phyloP scores from a whole-genome alignment of 371 early-diverging fungal genomes.

The Mortierella sp. region DNA sequence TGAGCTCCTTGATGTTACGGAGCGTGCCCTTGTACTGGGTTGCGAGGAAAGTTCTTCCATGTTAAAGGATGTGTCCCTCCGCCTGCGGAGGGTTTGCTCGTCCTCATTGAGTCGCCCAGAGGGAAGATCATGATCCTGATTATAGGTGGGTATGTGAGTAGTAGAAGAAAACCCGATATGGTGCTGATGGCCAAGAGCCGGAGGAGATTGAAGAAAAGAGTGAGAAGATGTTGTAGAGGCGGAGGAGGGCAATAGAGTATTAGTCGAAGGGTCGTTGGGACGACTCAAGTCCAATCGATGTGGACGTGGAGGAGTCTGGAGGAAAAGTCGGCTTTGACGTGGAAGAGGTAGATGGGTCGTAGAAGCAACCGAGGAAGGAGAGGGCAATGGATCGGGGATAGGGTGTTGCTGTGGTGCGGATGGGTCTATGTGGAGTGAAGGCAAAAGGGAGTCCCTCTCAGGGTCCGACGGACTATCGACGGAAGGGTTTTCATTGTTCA shows the following conservation, averaged over 20 bases:
- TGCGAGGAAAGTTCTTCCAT: conserved; percentile 1
- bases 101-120: conserved; percentile 1
- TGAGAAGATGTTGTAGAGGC: conserved; percentile 9
- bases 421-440: conserved; percentile 9
- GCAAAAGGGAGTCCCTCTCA: conserved; percentile 1
- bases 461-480: conserved; percentile 7
- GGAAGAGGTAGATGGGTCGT: background rate
- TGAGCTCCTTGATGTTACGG: conserved; percentile 37
- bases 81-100: conserved; percentile 45
- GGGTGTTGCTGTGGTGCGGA: background rate
- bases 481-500: conserved; percentile 18
- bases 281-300: conserved; percentile 5
- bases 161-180: conserved; percentile 8
- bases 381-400: background rate
- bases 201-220: background rate
- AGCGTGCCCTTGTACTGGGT: conserved; percentile 9
- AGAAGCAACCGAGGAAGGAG: background rate
- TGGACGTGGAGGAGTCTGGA: conserved; percentile 10
- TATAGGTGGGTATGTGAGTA: conserved; percentile 7
- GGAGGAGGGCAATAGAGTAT: conserved; percentile 9
- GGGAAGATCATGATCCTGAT: conserved; percentile 14
- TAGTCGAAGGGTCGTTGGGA: background rate
- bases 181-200: conserved; percentile 7
- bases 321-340: background rate
- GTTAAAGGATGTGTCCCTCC: conserved; percentile 34